phyloP scores from a whole-genome alignment of 352 stramenopile genomes.

The Phytopythium vexans region DNA sequence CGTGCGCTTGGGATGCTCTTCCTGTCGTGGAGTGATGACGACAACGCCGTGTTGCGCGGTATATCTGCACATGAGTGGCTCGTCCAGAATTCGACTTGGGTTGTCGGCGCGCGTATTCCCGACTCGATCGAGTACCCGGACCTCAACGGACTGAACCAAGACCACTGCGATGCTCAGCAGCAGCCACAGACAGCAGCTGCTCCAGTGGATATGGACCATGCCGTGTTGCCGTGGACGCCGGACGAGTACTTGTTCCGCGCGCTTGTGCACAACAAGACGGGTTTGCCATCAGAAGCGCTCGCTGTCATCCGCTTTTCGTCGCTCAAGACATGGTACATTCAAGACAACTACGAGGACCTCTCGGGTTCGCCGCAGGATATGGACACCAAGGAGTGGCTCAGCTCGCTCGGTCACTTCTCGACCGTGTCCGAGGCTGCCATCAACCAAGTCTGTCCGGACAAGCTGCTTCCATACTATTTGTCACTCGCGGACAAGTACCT shows the following conservation, averaged over 20 bases:
- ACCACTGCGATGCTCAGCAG: slow-evolving; percentile 34
- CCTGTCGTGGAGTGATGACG: slow-evolving; percentile 70
- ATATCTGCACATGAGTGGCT: slow-evolving; percentile 79
- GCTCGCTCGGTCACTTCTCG: slow-evolving; percentile 30
- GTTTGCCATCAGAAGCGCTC: slow-evolving; percentile 61
- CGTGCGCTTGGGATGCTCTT: slow-evolving; percentile 75
- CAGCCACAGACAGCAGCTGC: not conserved
- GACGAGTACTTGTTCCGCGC: slow-evolving; percentile 78
- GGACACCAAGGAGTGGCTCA: slow-evolving; percentile 74
- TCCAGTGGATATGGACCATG: slow-evolving; percentile 30
- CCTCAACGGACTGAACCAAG: slow-evolving; percentile 61
- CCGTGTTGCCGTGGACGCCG: slow-evolving; percentile 55
- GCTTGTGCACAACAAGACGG: slow-evolving; percentile 57
- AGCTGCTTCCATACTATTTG: slow-evolving; percentile 63
- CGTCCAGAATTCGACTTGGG: slow-evolving; percentile 55
- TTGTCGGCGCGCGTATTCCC: slow-evolving; percentile 54
- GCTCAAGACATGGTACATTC: slow-evolving; percentile 61
- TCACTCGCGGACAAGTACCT: slow-evolving; percentile 72
- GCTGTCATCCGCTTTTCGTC: slow-evolving; percentile 71
- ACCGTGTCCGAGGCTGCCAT: slow-evolving; percentile 37
- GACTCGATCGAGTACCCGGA: slow-evolving; percentile 54
- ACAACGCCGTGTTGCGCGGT: slow-evolving; percentile 54
- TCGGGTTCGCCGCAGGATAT: slow-evolving; percentile 38
- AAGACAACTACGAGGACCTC: slow-evolving; percentile 45
- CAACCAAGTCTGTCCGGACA: slow-evolving; percentile 30